Evolutionary conservation across 208 protist genomes (phyloP).

Genomic region (Trypanosoma grayi): DNA sequence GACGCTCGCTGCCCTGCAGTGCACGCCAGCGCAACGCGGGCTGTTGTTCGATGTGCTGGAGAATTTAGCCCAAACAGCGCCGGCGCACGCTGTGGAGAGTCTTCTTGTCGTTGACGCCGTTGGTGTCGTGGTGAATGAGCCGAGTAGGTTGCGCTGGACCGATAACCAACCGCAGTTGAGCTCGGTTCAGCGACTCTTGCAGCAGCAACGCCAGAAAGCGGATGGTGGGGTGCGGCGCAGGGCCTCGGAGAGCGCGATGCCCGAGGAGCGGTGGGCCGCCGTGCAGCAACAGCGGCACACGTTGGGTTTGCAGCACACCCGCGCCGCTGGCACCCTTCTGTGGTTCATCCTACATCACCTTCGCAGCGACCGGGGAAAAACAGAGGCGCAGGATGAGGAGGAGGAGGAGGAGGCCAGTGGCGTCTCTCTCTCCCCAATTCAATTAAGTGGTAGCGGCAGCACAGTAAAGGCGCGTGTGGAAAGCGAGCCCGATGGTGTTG

Average conservation of each 20-base stretch:
- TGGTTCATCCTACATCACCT: conserved; percentile 5
- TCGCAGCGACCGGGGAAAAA: not conserved
- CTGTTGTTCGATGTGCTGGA: conserved; percentile 10
- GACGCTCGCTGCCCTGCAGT: conserved; percentile 1
- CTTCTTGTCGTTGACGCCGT: conserved; percentile 15
- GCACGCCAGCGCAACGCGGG: not conserved
- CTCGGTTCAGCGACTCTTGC: not conserved
- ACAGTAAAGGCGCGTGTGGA: no score
- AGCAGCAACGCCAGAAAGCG: not conserved
- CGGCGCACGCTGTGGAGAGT: not conserved
- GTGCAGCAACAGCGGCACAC: conserved; percentile 6
- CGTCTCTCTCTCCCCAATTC: conserved; percentile 1
- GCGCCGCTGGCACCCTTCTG: not conserved
- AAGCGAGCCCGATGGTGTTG: no score
- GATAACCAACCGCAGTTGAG: not conserved
- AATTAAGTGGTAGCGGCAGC: not conserved
- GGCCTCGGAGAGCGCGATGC: not conserved
- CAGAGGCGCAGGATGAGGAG: not conserved
- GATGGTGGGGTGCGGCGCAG: not conserved
- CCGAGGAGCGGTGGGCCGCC: not conserved
- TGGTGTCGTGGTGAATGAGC: conserved; percentile 9
- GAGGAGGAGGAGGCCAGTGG: not conserved
- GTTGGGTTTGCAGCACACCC: not conserved
- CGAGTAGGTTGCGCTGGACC: not conserved
- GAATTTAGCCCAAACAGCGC: not conserved